A percentile compares a stretch with the other conserved stretches of the same genome.
Conservation (phyloP, 1,139 yeast species). For the Kurtzmaniella natalensis region DNA sequence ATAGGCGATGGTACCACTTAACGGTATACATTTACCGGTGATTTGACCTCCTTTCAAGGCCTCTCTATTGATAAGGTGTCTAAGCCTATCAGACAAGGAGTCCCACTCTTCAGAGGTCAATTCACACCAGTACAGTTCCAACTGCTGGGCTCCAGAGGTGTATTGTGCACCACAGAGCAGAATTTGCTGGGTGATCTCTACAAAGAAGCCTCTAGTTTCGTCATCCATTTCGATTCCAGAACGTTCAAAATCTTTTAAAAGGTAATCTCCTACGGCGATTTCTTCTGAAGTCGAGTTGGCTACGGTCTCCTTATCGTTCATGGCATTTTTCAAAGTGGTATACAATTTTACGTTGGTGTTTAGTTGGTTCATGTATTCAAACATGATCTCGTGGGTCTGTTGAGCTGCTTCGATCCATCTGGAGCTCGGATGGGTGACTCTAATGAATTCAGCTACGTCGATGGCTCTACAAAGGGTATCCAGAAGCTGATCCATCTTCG, state of each 20-base stretch:
- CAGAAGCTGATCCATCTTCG: slow-evolving; percentile 67
- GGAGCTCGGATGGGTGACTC: slow-evolving; percentile 81
- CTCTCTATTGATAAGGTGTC: slow-evolving; percentile 22
- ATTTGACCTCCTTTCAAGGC: slow-evolving; percentile 18
- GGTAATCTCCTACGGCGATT: slow-evolving; percentile 71
- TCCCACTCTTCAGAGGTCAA: slow-evolving; percentile 30
- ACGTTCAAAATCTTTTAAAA: slow-evolving; percentile 81
- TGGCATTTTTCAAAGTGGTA: slow-evolving; percentile 50
- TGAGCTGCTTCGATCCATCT: slow-evolving; percentile 80
- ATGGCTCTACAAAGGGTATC: slow-evolving; percentile 89
- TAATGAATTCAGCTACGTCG: slow-evolving; percentile 87
- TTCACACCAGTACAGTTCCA: slow-evolving; percentile 37
- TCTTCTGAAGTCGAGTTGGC: slow-evolving; percentile 61
- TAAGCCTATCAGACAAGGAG: slow-evolving; percentile 21
- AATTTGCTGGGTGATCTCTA: slow-evolving; percentile 74
- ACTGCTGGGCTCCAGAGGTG: slow-evolving; percentile 49
- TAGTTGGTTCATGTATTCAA: slow-evolving; percentile 88
- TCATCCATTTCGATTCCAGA: slow-evolving; percentile 87
- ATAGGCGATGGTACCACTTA: slow-evolving; percentile 66
- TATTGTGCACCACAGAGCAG: slow-evolving; percentile 82
- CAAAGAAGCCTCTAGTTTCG: slow-evolving; percentile 62
- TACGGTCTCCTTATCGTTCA: slow-evolving; percentile 39
- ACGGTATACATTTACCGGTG: slow-evolving; percentile 43
- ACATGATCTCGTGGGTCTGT: slow-evolving; percentile 81
- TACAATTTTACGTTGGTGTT: slow-evolving; percentile 82